A percentile compares a stretch with the other conserved stretches of the same genome.
Evolutionary conservation across 2,329 filamentous ascomycete genomes (phyloP).

Genomic region (Fusarium coicis): DNA sequence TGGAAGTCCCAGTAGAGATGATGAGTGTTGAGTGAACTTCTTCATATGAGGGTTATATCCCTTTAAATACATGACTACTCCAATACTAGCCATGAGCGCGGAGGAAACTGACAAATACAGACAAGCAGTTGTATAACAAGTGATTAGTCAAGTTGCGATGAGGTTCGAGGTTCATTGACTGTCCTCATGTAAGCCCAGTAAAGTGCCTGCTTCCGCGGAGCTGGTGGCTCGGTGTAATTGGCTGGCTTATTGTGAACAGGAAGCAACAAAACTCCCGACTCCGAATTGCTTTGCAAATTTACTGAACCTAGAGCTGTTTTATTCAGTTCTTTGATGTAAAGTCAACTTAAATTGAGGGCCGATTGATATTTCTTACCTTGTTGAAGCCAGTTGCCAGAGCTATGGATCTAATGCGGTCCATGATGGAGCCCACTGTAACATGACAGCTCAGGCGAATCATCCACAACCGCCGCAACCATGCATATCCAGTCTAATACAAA

Average conservation of each 20-base stretch:
- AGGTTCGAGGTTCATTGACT: background rate
- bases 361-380: too few species aligned
- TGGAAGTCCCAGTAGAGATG: too few species aligned
- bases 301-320: background rate
- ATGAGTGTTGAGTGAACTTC: fast-evolving
- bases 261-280: background rate
- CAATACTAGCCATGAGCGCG: background rate
- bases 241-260: background rate
- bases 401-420: background rate
- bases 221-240: background rate
- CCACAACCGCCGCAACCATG: background rate
- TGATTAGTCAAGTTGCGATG: background rate
- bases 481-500: background rate
- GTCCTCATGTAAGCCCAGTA: background rate
- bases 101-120: background rate
- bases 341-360: fast-evolving
- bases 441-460: background rate
- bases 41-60: fast-evolving
- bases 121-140: fast-evolving
- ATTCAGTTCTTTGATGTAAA: fast-evolving
- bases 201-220: background rate
- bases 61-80: background rate
- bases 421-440: background rate
- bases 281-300: background rate
- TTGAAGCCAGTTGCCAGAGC: background rate